These are phyloP conservation scores for Taiwanofungus camphoratus DNA, from an alignment of 1,284 basidiomycete species.

Conservation along the genomic window DNA sequence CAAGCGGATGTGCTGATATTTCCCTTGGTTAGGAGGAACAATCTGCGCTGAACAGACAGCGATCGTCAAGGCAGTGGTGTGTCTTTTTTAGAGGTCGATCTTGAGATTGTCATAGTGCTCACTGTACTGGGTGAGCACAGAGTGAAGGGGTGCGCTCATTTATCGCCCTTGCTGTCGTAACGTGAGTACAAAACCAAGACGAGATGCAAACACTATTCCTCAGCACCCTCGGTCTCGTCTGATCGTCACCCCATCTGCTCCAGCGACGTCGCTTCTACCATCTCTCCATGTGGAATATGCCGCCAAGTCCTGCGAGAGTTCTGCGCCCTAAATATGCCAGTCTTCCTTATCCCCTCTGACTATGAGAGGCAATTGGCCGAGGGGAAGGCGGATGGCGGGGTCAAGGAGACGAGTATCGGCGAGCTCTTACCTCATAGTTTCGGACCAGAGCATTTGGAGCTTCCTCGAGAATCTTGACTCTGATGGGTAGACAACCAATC, in stretches of 20 bases:
- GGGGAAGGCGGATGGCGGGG: conserved; percentile 41
- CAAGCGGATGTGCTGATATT: no score
- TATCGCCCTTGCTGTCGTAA: conserved; percentile 67
- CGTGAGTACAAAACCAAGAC: no score
- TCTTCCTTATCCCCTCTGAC: conserved; percentile 70
- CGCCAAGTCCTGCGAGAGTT: conserved; percentile 91
- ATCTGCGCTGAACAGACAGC: conserved; percentile 91
- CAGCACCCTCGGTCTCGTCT: background rate
- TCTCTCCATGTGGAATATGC: conserved; percentile 88
- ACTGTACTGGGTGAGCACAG: conserved; percentile 33
- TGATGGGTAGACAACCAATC: background rate
- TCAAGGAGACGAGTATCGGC: conserved; percentile 62
- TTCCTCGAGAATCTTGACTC: conserved; percentile 31
- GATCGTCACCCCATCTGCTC: background rate
- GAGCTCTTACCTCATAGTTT: conserved; percentile 87
- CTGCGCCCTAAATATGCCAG: conserved; percentile 68
- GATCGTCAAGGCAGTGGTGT: conserved; percentile 78
- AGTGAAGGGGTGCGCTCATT: conserved; percentile 71
- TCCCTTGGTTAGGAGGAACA: conserved; percentile 53
- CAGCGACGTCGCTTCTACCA: conserved; percentile 58
- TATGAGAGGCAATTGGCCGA: conserved; percentile 41
- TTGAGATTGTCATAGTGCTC: no score
- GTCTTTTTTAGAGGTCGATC: conserved; percentile 26
- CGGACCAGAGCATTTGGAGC: conserved; percentile 73
- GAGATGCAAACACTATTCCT: no score